phyloP scores from a whole-genome alignment of 148 eudicot genomes.

The Silene uniflora region DNA sequence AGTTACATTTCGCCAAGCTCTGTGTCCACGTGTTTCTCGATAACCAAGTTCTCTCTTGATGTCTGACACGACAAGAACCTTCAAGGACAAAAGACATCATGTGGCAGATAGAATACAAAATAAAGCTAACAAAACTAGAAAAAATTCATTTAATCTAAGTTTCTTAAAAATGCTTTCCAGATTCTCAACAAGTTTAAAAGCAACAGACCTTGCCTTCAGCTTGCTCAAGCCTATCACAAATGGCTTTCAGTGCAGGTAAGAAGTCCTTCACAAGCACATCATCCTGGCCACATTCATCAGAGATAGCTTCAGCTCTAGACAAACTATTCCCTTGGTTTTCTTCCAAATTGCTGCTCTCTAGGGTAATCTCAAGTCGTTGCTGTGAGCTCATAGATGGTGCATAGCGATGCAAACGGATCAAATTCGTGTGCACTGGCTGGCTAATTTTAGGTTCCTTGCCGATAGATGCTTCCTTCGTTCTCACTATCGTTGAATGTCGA shows the following conservation, averaged over 20 bases:
- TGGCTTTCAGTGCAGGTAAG: conserved; percentile 69
- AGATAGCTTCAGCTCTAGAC: conserved; percentile 33
- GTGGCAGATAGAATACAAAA: conserved; percentile 12
- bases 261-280: conserved; percentile 73
- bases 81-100: conserved; percentile 22
- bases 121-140: conserved; percentile 9
- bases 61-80: conserved; percentile 88
- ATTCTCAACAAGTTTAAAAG: not conserved
- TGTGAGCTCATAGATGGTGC: conserved; percentile 78
- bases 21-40: conserved; percentile 57
- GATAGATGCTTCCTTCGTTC: conserved; percentile 56
- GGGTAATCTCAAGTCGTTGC: conserved; percentile 82
- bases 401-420: conserved; percentile 79
- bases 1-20: conserved; percentile 92
- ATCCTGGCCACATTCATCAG: conserved; percentile 46
- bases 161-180: conserved; percentile 9
- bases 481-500: conserved; percentile 70
- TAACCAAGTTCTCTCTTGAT: conserved; percentile 86
- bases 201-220: conserved; percentile 74
- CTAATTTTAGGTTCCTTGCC: conserved; percentile 43
- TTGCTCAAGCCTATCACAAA: conserved; percentile 86
- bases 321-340: conserved; percentile 36
- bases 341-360: conserved; percentile 43
- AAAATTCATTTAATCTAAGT: not conserved
- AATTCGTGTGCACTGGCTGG: conserved; percentile 65